Conservation (phyloP, 2,329 filamentous ascomycete species). For the Byssoonygena ceratinophila region DNA sequence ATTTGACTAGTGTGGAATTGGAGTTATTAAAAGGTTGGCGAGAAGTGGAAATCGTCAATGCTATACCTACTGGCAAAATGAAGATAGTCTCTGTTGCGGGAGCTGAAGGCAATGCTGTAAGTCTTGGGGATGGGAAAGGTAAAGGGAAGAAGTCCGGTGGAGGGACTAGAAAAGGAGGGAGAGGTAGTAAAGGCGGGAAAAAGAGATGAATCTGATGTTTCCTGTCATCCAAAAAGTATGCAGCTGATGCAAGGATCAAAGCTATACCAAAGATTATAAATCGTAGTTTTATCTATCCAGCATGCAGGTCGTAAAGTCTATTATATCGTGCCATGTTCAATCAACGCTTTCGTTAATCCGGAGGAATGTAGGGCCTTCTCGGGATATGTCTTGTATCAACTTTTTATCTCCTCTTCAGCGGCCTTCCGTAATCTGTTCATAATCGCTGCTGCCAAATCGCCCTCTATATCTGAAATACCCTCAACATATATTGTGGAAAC, state of each 20-base stretch:
- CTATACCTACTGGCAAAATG: constrained; percentile 28
- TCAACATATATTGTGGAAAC: constrained; percentile 85
- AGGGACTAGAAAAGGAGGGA: constrained; percentile 26
- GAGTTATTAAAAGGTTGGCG: constrained; percentile 73
- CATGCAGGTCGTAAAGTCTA: not conserved
- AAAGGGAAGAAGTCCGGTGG: constrained; percentile 22
- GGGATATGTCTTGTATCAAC: not conserved
- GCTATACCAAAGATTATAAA: not conserved
- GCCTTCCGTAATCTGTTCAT: constrained; percentile 78
- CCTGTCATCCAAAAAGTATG: not conserved
- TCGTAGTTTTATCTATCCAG: not conserved
- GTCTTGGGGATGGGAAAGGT: constrained; percentile 15
- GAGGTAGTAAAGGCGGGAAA: constrained; percentile 27
- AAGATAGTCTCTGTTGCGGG: constrained; percentile 32
- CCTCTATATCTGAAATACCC: constrained; percentile 60
- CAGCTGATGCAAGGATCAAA: not conserved
- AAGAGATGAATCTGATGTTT: not conserved
- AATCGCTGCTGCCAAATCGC: constrained; percentile 73
- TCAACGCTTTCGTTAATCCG: not conserved
- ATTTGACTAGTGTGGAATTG: constrained; percentile 73
- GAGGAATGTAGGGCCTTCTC: not conserved
- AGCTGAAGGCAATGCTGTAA: constrained; percentile 28
- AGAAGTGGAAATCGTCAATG: constrained; percentile 43
- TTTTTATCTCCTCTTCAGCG: constrained; percentile 38
- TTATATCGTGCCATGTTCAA: not conserved